Conservation (phyloP, 2,329 filamentous ascomycete genomes). For the Sarocladiaceae sp. region DNA sequence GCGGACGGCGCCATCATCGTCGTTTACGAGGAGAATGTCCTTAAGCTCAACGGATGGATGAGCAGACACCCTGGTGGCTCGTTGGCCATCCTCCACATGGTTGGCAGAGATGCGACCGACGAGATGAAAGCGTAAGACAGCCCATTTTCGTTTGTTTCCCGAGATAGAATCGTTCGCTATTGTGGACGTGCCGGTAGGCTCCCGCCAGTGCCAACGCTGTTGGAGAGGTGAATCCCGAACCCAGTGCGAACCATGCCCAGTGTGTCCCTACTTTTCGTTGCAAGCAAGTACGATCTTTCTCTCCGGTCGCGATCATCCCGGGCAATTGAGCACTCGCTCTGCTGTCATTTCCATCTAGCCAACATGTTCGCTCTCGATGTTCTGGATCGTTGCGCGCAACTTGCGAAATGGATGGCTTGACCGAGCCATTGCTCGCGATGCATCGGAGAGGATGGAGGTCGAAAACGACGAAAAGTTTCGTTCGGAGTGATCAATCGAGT, state of each 20-base stretch:
- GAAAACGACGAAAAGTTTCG: too few species aligned
- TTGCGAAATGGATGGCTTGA: too few species aligned
- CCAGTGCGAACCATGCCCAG: neutral
- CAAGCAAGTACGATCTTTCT: too few species aligned
- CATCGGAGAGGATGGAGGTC: too few species aligned
- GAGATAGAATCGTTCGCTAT: neutral
- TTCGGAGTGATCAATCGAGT: too few species aligned
- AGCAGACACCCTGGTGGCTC: constrained; percentile 54
- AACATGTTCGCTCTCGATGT: too few species aligned
- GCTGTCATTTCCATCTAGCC: too few species aligned
- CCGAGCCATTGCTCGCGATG: too few species aligned
- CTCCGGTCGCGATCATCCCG: too few species aligned
- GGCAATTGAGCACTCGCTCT: too few species aligned
- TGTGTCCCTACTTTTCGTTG: neutral
- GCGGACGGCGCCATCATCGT: constrained; percentile 52
- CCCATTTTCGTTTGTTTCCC: constrained; percentile 6
- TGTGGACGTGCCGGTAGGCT: too few species aligned
- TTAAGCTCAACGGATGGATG: constrained; percentile 56
- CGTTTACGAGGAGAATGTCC: constrained; percentile 49
- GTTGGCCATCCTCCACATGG: constrained; percentile 58
- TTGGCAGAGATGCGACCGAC: constrained; percentile 54
- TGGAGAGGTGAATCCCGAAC: neutral
- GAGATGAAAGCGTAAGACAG: constrained; percentile 51
- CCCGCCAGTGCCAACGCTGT: neutral
- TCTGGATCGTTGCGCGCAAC: too few species aligned